Percentiles rank a stretch among this genome's conserved stretches.
Conservation (phyloP, 2,329 filamentous ascomycete genomes). For the Microcyclospora pomicola region DNA sequence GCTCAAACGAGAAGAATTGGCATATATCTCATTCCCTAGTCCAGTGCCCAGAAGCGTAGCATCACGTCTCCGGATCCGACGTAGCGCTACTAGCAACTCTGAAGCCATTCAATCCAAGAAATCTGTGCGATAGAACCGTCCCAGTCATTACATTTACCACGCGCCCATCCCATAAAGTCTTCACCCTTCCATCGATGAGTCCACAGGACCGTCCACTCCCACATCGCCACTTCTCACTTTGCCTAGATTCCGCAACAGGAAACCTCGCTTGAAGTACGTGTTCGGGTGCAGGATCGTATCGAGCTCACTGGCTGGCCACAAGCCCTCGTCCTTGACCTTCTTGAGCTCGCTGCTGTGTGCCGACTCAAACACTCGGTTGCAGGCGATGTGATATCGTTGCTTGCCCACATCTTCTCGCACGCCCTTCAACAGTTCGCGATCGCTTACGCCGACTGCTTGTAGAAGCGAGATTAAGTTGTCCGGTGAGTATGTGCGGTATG, state of each 20-base stretch:
- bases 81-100: too few relatives aligned
- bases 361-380: slow-evolving; percentile 88
- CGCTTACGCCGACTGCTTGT: slow-evolving; percentile 64
- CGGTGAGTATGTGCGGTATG: slow-evolving; percentile 78
- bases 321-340: slow-evolving; percentile 35
- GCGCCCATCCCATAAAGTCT: too few relatives aligned
- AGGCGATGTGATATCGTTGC: slow-evolving; percentile 85
- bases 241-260: slow-evolving; percentile 67
- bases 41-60: too few relatives aligned
- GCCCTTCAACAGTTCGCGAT: slow-evolving; percentile 61
- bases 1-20: too few relatives aligned
- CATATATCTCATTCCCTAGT: too few relatives aligned
- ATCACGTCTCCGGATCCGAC: too few relatives aligned
- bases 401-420: slow-evolving; percentile 82
- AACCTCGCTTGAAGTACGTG: slow-evolving; percentile 94
- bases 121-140: too few relatives aligned
- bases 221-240: slow-evolving; percentile 26
- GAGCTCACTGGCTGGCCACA: slow-evolving; percentile 50
- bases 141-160: too few relatives aligned
- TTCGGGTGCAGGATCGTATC: slow-evolving; percentile 97
- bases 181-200: slow-evolving; percentile 2
- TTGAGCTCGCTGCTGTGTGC: slow-evolving; percentile 52
- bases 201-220: slow-evolving; percentile 22
- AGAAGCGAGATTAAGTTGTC: slow-evolving; percentile 73
- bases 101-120: too few relatives aligned